Evolutionary conservation across 1,139 yeast species (phyloP), one percentile per base, ranked within the genome.

Genomic region (Diutina mesorugosa): DNA sequence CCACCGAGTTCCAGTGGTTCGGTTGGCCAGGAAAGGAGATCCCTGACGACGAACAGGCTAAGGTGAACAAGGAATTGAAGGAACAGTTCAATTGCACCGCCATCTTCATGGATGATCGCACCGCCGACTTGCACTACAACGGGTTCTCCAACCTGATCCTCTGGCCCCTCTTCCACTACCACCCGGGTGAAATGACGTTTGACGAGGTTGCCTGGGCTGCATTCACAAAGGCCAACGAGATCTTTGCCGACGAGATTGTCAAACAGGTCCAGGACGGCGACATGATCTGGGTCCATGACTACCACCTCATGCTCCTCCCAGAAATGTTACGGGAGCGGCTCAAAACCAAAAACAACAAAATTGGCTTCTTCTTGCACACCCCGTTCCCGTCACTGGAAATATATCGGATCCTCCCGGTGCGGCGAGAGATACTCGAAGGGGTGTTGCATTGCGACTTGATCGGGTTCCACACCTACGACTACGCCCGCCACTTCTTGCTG

Each of bases 151-250:
- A 93, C 70, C 78, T 83, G 45, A 95, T 95, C 61, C 74, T 95
- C 61, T 95, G 99, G 99, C 99, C 99, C 1, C 72, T 95, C 60
- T 95, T 95, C 74, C 99, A 95, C 69, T 95, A 95, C 71, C 99
- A 95, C 67, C 99, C 99, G 0, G 99, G 99, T 60, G 99, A 95
- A 71, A 95, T 95, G 88, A 90, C 89, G 68, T 95, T 95, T 67
- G 99, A 95, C 69, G 99, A 95, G 69, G 84, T 84, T 61, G 97
- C 97, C 3, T 95, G 99, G 99, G 93, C 93, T 55, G 98, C 98
- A 1, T 95, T 95, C 69, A 88, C 90, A 59, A 95, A 90, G 69
- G 99, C 99, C 18, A 95, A 95, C 68, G 73, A 85, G 59, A 76
- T 80, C 61, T 95, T 95, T 73, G 95, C 97, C 28, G 73, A 81